Base-by-base conservation (phyloP, 495 filamentous ascomycete genomes). In the Penicillium antarcticum region DNA sequence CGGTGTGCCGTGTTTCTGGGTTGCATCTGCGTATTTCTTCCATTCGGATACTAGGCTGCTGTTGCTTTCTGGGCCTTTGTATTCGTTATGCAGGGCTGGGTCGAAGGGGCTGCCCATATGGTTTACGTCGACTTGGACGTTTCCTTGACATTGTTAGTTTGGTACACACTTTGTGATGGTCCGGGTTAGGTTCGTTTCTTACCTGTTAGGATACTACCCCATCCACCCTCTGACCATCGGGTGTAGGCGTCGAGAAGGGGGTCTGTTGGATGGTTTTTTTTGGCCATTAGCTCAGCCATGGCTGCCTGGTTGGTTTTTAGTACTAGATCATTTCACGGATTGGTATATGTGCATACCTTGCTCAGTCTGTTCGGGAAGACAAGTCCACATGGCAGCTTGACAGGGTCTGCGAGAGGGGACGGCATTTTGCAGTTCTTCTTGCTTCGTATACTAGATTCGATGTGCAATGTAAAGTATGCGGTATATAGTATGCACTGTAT, bases 101-200 rank as follows among this genome's bases (percentile, higher is more conserved):
- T 80, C 77, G 13, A 56, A 54, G 4, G 73, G 68, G 3, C 41
- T 55, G 16, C 76, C 80, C 9, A 76, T 57, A 63, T 82, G 77
- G 35, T 70, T 63, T 4, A 72, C 67, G 61, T 84, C 81, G 39
- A 85, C 76, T 59, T 82, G 74, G 42, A 84, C 74, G 48, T 84
- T 82, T 41, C 79, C 79, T 21, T 38, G 40, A 14, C 21, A 3
- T 5, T 23, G 18, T 39, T 48, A 48, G 48, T 8, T 42, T 50
- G 5, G 18, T 7, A 29, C n/a, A n/a, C n/a, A n/a, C n/a, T 29
- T 17, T 39, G 26, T 42, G 12, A 10, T 40, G 12, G n/a, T 9
- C 7, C 6, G 7, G 18, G 35, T 39, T 16, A 21, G 26, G 23
- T 14, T 33, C 17, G 18, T n/a, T 33, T 5, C 17, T 38, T 40